Conservation (phyloP, 805 yeast species). For the Metahyphopichia silvanorum region DNA sequence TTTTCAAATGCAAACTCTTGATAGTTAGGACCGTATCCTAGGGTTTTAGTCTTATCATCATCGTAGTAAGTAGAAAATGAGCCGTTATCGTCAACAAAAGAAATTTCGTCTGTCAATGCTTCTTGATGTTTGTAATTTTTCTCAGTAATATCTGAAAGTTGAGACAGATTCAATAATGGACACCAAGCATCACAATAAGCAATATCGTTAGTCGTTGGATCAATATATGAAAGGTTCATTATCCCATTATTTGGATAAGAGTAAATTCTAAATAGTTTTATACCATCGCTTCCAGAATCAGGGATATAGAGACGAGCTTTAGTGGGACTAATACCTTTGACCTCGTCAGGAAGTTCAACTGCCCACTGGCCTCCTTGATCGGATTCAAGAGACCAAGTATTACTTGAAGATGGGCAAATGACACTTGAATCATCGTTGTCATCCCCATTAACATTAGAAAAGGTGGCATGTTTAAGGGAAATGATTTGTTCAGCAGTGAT, state of each 20-base stretch:
- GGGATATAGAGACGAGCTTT: constrained; percentile 73
- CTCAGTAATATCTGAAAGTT: constrained; percentile 27
- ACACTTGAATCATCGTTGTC: constrained; percentile 27
- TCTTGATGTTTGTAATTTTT: constrained; percentile 20
- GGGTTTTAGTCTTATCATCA: constrained; percentile 27
- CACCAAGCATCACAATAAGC: constrained; percentile 85
- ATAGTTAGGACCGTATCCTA: constrained; percentile 47
- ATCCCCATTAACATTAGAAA: constrained; percentile 46
- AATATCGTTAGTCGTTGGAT: constrained; percentile 60
- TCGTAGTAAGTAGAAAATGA: constrained; percentile 31
- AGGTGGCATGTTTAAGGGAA: constrained; percentile 54
- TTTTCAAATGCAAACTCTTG: constrained; percentile 85
- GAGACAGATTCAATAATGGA: constrained; percentile 52
- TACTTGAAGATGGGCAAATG: constrained; percentile 55
- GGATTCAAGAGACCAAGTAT: constrained; percentile 52
- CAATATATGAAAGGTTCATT: constrained; percentile 85
- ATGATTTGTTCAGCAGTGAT: constrained; percentile 57
- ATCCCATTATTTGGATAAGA: constrained; percentile 82
- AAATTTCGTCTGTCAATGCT: constrained; percentile 20
- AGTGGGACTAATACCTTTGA: constrained; percentile 56
- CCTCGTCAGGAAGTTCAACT: constrained; percentile 52
- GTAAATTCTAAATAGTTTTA: constrained; percentile 64
- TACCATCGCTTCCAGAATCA: constrained; percentile 41
- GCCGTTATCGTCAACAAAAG: constrained; percentile 32
- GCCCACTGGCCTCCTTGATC: constrained; percentile 62